Conservation (phyloP, 306 rosid species). For the Vicia sativa region DNA sequence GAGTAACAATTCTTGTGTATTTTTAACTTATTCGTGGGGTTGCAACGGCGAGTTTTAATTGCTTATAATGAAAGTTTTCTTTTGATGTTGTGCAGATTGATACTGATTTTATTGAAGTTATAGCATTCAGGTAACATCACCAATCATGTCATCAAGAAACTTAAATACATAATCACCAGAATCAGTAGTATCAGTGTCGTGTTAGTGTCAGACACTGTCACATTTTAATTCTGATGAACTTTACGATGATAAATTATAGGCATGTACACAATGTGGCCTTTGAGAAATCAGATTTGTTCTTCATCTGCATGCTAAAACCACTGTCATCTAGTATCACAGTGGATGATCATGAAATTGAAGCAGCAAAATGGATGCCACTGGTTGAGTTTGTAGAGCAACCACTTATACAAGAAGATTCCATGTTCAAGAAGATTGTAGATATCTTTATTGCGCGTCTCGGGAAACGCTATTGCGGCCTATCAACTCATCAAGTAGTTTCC, state of each 20-base stretch:
- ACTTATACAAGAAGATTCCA: conserved; percentile 68
- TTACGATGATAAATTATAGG: conserved; percentile 47
- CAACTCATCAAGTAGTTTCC: conserved; percentile 71
- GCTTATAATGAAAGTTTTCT: conserved; percentile 9
- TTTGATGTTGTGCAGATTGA: conserved; percentile 65
- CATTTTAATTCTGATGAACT: conserved; percentile 23
- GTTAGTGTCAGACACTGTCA: neutral
- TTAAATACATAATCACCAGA: neutral
- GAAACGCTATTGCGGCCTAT: conserved; percentile 72
- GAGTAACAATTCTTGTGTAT: conserved; percentile 2
- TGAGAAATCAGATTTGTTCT: conserved; percentile 91
- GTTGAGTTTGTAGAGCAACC: conserved; percentile 87
- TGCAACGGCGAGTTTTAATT: neutral
- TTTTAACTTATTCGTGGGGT: conserved; percentile 1
- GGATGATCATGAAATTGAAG: conserved; percentile 83
- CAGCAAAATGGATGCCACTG: conserved; percentile 98
- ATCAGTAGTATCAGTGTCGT: no score
- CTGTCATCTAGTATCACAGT: conserved; percentile 62
- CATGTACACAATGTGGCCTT: conserved; percentile 90
- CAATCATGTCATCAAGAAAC: neutral
- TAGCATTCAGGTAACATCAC: conserved; percentile 82
- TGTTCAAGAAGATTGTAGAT: conserved; percentile 81
- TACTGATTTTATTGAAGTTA: conserved; percentile 84
- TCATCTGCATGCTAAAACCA: conserved; percentile 90
- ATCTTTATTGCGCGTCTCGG: conserved; percentile 77